phyloP scores from a whole-genome alignment of 495 filamentous ascomycete species.

The Xylaria flabelliformis region DNA sequence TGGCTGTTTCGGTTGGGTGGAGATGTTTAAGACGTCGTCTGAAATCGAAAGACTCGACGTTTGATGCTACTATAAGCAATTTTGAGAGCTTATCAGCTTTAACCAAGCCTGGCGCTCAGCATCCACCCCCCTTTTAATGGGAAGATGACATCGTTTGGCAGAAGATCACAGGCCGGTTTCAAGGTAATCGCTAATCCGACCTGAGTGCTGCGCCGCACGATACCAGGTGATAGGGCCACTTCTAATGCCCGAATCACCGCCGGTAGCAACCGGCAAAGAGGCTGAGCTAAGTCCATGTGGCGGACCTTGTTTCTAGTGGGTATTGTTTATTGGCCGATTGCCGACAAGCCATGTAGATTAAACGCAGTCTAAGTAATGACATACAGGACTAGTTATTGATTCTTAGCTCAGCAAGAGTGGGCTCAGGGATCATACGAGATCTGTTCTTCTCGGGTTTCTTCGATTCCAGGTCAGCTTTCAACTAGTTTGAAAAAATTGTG shows the following conservation, averaged over 20 bases:
- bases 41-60: not conserved
- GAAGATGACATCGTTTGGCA: conserved; percentile 5
- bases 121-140: conserved; percentile 6
- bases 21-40: not conserved
- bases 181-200: conserved; percentile 13
- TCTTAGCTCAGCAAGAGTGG: conserved; percentile 18
- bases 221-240: conserved; percentile 2
- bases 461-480: not conserved
- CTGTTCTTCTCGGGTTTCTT: not conserved
- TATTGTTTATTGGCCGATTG: conserved; percentile 9
- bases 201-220: conserved; percentile 15
- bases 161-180: not conserved
- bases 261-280: conserved; percentile 10
- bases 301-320: not conserved
- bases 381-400: not conserved
- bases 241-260: conserved; percentile 18
- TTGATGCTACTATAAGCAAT: conserved; percentile 5
- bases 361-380: not conserved
- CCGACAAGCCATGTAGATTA: not conserved
- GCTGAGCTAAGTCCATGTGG: conserved; percentile 19
- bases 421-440: not conserved
- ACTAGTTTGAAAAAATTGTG: not conserved
- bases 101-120: not conserved
- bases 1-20: not conserved
- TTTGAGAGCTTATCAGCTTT: conserved; percentile 15